Evolutionary conservation across 1,284 basidiomycete species (phyloP).

Genomic region (Cutaneotrichosporon sp.): DNA sequence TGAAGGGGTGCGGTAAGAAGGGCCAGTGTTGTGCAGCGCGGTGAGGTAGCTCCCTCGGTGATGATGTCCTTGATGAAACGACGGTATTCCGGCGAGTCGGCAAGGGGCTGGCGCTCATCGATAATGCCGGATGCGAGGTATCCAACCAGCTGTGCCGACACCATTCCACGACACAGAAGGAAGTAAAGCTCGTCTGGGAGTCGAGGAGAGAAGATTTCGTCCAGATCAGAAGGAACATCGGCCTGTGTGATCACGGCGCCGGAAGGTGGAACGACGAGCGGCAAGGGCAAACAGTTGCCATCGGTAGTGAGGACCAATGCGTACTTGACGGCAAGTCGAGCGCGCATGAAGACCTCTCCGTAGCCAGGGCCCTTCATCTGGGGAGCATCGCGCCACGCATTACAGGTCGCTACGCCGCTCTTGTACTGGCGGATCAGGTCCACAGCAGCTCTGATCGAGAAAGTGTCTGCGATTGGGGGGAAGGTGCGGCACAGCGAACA

Average conservation of each 20-base stretch:
- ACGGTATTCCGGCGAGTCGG: slow-evolving; percentile 89
- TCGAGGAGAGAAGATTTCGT: slow-evolving; percentile 91
- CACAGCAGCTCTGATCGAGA: slow-evolving; percentile 72
- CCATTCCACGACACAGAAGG: slow-evolving; percentile 86
- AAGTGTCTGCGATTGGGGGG: slow-evolving; percentile 68
- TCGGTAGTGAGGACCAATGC: slow-evolving; percentile 87
- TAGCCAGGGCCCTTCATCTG: slow-evolving; percentile 52
- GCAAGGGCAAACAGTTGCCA: slow-evolving; percentile 80
- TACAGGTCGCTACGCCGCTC: slow-evolving; percentile 73
- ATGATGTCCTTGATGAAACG: slow-evolving; percentile 93
- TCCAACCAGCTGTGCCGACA: slow-evolving; percentile 79
- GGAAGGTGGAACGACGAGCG: slow-evolving; percentile 62
- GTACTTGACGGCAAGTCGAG: slow-evolving; percentile 87
- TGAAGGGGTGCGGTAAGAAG: slow-evolving; percentile 72
- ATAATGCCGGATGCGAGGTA: slow-evolving; percentile 81
- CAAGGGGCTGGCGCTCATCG: slow-evolving; percentile 82
- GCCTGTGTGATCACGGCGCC: slow-evolving; percentile 58
- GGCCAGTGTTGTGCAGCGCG: slow-evolving; percentile 82
- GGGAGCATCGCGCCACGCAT: slow-evolving; percentile 62
- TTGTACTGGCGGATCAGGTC: slow-evolving; percentile 88
- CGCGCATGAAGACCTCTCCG: slow-evolving; percentile 80
- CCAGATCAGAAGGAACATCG: slow-evolving; percentile 85
- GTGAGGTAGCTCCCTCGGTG: slow-evolving; percentile 85
- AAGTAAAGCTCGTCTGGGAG: slow-evolving; percentile 96
- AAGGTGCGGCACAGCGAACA: slow-evolving; percentile 82